A percentile compares a stretch with the other conserved stretches of the same genome.
Conservation (phyloP, 306 rosid genomes). For the Macrotyloma uniflorum region DNA sequence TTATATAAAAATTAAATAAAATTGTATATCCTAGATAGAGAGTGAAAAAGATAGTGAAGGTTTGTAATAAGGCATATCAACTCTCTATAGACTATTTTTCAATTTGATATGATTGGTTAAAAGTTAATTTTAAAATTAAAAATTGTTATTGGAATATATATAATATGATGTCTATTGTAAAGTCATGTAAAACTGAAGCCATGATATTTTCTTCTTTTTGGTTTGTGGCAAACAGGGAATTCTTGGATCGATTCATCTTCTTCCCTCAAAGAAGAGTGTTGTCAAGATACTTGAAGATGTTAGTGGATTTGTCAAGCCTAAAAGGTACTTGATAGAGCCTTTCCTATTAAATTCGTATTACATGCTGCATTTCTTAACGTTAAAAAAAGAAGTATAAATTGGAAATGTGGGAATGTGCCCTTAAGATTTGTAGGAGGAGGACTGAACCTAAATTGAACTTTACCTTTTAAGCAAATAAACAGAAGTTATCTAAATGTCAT, state of each 20-base stretch:
- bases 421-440: background rate
- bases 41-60: too few species aligned
- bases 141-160: too few species aligned
- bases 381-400: background rate
- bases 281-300: constrained; percentile 58
- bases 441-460: background rate
- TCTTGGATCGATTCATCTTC: constrained; percentile 58
- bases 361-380: background rate
- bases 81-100: too few species aligned
- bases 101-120: too few species aligned
- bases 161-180: too few species aligned
- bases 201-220: constrained; percentile 8
- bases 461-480: background rate
- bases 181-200: too few species aligned
- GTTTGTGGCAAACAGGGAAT: constrained; percentile 39
- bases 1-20: too few species aligned
- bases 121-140: too few species aligned
- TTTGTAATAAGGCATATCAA: too few species aligned
- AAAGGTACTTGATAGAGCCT: constrained; percentile 43
- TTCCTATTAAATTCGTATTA: background rate
- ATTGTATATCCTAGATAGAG: too few species aligned
- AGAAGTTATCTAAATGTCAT: background rate
- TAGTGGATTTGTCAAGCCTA: constrained; percentile 56
- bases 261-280: constrained; percentile 64
- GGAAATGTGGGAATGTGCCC: background rate